Percentiles rank a stretch among this genome's conserved stretches.
These are phyloP conservation scores for Plasmopara viticola DNA, from an alignment of 352 stramenopile genomes.

Conservation along the genomic window DNA sequence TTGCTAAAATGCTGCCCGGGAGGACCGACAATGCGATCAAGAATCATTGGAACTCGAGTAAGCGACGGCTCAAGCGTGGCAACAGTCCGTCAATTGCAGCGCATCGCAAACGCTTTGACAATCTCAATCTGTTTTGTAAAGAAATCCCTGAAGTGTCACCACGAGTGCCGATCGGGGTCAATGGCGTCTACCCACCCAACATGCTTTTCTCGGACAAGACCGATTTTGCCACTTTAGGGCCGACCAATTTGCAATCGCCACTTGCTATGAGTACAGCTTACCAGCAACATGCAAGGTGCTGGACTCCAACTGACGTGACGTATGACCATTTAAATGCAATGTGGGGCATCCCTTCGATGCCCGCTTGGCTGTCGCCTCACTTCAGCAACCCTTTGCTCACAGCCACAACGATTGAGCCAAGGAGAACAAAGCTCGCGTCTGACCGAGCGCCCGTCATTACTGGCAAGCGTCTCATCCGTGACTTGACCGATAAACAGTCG, in stretches of 20 bases:
- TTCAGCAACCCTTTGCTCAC: constrained; percentile 10
- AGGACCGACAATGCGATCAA: constrained; percentile 90
- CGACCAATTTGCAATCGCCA: constrained; percentile 24
- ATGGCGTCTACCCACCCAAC: constrained; percentile 13
- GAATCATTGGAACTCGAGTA: constrained; percentile 90
- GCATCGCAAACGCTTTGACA: constrained; percentile 20
- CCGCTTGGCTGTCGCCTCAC: constrained; percentile 14
- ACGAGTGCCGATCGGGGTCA: neutral
- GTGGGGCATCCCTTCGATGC: constrained; percentile 17
- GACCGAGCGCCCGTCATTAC: constrained; percentile 23
- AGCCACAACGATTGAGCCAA: constrained; percentile 48
- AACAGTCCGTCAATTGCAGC: constrained; percentile 6
- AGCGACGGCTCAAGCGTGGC: constrained; percentile 60
- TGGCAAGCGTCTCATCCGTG: constrained; percentile 35
- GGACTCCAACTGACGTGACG: constrained; percentile 25
- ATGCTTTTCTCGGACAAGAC: constrained; percentile 15
- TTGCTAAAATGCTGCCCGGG: constrained; percentile 83
- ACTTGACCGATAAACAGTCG: constrained; percentile 14
- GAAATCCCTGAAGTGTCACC: constrained; percentile 3
- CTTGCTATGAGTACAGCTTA: constrained; percentile 22
- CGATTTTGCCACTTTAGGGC: constrained; percentile 19
- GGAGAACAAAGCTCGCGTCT: constrained; percentile 31
- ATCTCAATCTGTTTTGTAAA: constrained; percentile 1
- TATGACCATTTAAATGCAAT: constrained; percentile 20
- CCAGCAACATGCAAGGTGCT: constrained; percentile 19